Conservation (phyloP, 2,329 filamentous ascomycete species). For the Fusarium euwallaceae region DNA sequence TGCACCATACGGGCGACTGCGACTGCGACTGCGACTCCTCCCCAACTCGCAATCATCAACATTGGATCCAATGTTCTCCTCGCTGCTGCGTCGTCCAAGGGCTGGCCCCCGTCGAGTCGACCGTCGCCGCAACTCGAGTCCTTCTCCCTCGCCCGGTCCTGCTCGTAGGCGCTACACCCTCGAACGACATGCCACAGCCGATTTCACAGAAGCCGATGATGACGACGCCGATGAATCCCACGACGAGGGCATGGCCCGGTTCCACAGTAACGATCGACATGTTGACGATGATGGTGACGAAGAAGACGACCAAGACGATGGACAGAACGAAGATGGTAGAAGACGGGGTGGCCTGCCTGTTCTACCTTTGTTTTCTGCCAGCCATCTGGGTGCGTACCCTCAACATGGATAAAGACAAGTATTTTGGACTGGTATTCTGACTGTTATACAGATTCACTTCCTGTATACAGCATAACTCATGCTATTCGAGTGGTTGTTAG, state of each 20-base stretch:
- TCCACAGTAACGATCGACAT: constrained; percentile 41
- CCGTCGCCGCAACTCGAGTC: constrained; percentile 45
- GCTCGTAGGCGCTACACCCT: constrained; percentile 45
- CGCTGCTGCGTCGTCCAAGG: constrained; percentile 52
- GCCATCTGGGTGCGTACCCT: constrained; percentile 74
- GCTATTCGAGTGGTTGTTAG: constrained; percentile 88
- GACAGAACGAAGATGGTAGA: constrained; percentile 58
- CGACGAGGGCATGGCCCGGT: constrained; percentile 50
- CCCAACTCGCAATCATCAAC: constrained; percentile 24
- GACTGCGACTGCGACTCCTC: constrained; percentile 15
- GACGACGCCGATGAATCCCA: constrained; percentile 60
- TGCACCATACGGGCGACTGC: constrained; percentile 22
- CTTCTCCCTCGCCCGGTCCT: constrained; percentile 50
- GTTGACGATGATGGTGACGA: constrained; percentile 59
- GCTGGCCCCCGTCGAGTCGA: constrained; percentile 52
- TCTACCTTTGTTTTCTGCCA: constrained; percentile 84
- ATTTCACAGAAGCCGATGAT: constrained; percentile 75
- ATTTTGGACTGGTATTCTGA: constrained; percentile 16
- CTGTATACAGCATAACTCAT: constrained; percentile 92
- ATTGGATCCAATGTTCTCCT: constrained; percentile 53
- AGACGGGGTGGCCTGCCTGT: constrained; percentile 54
- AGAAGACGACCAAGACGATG: constrained; percentile 57
- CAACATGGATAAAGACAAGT: background rate
- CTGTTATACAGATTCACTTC: constrained; percentile 77
- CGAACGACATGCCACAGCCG: constrained; percentile 69